Evolutionary conservation across 805 yeast species (phyloP).

Genomic region (Kluyveromyces nonfermentans): DNA sequence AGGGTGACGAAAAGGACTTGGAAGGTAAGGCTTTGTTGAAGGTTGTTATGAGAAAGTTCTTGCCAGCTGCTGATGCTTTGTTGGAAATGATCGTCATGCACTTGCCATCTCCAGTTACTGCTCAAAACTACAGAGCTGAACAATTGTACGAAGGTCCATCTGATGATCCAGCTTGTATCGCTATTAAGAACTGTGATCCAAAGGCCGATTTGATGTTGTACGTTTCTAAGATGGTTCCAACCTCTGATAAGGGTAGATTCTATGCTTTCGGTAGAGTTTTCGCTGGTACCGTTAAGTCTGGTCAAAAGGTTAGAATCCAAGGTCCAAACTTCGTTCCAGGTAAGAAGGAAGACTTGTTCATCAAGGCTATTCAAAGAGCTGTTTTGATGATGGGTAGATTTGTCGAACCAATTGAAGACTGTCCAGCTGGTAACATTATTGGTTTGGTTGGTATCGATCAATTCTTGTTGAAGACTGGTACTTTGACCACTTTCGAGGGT

Average conservation of each 20-base stretch:
- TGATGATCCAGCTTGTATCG: slow-evolving; percentile 81
- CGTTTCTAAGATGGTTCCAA: slow-evolving; percentile 99
- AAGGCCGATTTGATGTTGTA: slow-evolving; percentile 96
- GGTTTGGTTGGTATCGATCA: slow-evolving; percentile 99
- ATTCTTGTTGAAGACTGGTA: slow-evolving; percentile 98
- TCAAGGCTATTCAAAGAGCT: slow-evolving; percentile 97
- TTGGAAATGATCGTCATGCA: slow-evolving; percentile 97
- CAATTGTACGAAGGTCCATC: slow-evolving; percentile 98
- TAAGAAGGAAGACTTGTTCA: slow-evolving; percentile 93
- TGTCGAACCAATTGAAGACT: slow-evolving; percentile 97
- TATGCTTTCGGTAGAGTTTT: slow-evolving; percentile 99
- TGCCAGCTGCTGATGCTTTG: slow-evolving; percentile 99
- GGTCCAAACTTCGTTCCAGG: slow-evolving; percentile 99
- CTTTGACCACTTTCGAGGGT: slow-evolving; percentile 91
- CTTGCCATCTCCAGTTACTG: slow-evolving; percentile 99
- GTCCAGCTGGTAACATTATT: slow-evolving; percentile 99
- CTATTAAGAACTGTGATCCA: slow-evolving; percentile 98
- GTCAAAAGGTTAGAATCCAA: slow-evolving; percentile 99
- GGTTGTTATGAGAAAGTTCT: slow-evolving; percentile 98
- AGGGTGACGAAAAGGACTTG: slow-evolving; percentile 94
- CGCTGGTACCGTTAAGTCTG: slow-evolving; percentile 98
- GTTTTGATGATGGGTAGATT: slow-evolving; percentile 99
- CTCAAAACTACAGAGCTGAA: slow-evolving; percentile 98
- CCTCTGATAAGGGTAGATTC: slow-evolving; percentile 99
- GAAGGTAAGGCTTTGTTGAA: slow-evolving; percentile 98